Evolutionary conservation across 1,284 basidiomycete genomes (phyloP).

Genomic region (Ceratobasidium sp.): DNA sequence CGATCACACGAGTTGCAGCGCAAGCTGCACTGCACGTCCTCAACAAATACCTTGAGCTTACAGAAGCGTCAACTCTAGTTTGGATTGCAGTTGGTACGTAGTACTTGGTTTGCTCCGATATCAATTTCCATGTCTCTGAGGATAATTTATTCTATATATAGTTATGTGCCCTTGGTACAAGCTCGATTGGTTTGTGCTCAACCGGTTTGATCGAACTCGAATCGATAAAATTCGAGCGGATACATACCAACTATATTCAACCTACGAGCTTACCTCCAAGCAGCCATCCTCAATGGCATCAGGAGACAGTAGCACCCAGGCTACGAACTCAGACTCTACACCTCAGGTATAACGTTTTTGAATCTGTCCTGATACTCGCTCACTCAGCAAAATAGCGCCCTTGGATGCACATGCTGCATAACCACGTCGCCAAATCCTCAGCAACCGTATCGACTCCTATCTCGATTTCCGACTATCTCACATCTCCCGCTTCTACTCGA

Average conservation of each 20-base stretch:
- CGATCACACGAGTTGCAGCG: conserved; percentile 3
- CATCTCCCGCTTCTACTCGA: not conserved
- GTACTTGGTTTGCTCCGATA: not conserved
- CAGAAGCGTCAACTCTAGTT: not conserved
- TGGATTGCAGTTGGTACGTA: conserved; percentile 10
- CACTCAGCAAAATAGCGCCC: not conserved
- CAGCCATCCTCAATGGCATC: not conserved
- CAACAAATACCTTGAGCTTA: conserved; percentile 2
- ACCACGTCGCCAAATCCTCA: too few species aligned
- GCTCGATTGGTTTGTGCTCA: not conserved
- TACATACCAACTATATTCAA: not conserved
- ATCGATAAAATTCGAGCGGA: not conserved
- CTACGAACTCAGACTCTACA: not conserved
- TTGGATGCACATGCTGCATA: not conserved
- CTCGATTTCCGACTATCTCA: not conserved
- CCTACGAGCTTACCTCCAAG: not conserved
- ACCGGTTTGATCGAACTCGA: not conserved
- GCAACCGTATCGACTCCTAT: not conserved
- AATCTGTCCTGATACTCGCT: not conserved
- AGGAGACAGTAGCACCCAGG: not conserved
- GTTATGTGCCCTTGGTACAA: conserved; percentile 17
- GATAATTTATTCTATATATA: not conserved
- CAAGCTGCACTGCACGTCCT: not conserved
- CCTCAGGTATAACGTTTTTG: not conserved
- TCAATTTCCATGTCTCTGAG: not conserved